Percentiles rank a stretch among this genome's conserved stretches.
Evolutionary conservation across 2,329 filamentous ascomycete species (phyloP).

Genomic region (Thielaviopsis ethacetica): DNA sequence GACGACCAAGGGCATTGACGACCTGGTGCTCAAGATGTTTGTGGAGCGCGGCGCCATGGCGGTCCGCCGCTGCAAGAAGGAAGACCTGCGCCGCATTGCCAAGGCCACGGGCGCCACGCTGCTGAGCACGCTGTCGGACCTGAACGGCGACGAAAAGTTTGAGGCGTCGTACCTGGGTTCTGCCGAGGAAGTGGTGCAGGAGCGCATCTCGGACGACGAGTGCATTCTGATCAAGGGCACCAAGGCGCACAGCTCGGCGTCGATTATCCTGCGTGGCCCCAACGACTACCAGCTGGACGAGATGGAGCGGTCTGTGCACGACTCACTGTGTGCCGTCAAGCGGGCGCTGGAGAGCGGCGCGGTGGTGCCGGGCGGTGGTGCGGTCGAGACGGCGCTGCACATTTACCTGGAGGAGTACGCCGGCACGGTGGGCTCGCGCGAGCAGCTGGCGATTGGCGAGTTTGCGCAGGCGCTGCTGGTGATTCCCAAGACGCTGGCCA

Average conservation of each 20-base stretch:
- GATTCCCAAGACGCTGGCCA: conserved; percentile 89
- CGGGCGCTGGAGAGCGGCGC: conserved; percentile 89
- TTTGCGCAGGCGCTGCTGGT: conserved; percentile 89
- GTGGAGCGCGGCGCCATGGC: conserved; percentile 92
- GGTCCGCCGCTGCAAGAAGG: conserved; percentile 93
- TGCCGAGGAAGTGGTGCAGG: conserved; percentile 93
- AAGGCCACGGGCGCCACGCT: conserved; percentile 90
- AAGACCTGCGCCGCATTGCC: conserved; percentile 88
- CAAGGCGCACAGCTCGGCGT: conserved; percentile 84
- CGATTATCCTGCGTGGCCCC: conserved; percentile 84
- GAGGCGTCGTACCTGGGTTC: conserved; percentile 77
- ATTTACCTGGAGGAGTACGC: conserved; percentile 99
- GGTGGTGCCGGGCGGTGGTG: conserved; percentile 90
- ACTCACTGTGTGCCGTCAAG: conserved; percentile 93
- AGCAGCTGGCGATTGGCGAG: conserved; percentile 94
- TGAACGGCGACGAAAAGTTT: conserved; percentile 96
- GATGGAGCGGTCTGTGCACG: conserved; percentile 97
- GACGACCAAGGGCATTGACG: conserved; percentile 97
- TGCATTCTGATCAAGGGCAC: conserved; percentile 95
- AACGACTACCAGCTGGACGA: conserved; percentile 97
- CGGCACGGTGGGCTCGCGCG: conserved; percentile 87
- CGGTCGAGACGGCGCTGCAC: conserved; percentile 95
- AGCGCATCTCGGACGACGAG: conserved; percentile 96
- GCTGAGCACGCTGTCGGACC: conserved; percentile 80
- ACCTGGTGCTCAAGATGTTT: conserved; percentile 86